Evolutionary conservation across 2,329 filamentous ascomycete species (phyloP).

Genomic region (Didymella exigua): DNA sequence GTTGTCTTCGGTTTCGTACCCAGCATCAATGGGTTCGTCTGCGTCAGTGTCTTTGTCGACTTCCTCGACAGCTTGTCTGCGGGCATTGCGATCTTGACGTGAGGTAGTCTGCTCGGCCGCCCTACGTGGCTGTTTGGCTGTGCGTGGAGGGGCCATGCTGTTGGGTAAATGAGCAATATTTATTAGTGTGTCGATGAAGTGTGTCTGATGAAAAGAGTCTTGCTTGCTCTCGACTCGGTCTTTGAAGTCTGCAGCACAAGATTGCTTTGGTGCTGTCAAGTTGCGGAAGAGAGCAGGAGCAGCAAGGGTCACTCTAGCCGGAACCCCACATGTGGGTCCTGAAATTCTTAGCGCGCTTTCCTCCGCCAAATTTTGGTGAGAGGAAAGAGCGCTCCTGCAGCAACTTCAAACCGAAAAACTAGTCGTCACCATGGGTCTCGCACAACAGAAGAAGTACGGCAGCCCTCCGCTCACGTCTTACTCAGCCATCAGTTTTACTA

Average conservation of each 20-base stretch:
- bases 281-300: neutral
- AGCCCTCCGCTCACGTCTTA: slow-evolving; percentile 9
- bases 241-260: neutral
- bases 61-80: slow-evolving; percentile 14
- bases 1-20: slow-evolving; percentile 6
- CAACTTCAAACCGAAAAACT: slow-evolving; percentile 8
- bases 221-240: neutral
- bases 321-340: slow-evolving; percentile 7
- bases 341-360: slow-evolving; percentile 13
- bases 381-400: slow-evolving; percentile 19
- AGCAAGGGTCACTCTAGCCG: slow-evolving; percentile 3
- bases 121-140: slow-evolving; percentile 16
- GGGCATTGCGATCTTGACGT: slow-evolving; percentile 18
- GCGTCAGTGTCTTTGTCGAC: slow-evolving; percentile 1
- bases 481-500: neutral
- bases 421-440: slow-evolving; percentile 66
- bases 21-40: slow-evolving; percentile 12
- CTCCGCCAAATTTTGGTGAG: slow-evolving; percentile 32
- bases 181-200: slow-evolving; percentile 18
- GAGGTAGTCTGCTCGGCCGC: slow-evolving; percentile 3
- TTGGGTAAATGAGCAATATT: slow-evolving; percentile 16
- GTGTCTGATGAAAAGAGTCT: slow-evolving; percentile 2
- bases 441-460: slow-evolving; percentile 69
- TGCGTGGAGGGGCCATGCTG: slow-evolving; percentile 24
- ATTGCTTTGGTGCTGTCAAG: neutral